Evolutionary conservation across 2,329 filamentous ascomycete species (phyloP).

Genomic region (Fusarium albidum): DNA sequence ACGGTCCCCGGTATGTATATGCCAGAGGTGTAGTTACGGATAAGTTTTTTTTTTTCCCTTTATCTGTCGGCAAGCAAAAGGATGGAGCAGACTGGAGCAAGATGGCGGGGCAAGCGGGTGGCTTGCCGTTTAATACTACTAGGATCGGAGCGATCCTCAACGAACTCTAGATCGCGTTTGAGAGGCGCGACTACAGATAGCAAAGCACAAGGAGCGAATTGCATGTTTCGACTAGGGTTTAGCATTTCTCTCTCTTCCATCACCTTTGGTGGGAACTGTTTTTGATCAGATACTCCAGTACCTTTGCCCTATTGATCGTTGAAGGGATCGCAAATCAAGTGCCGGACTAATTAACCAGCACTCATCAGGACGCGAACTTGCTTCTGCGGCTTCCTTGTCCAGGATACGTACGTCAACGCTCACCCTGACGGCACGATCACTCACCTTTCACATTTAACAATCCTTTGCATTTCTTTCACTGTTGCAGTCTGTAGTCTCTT

Average conservation of each 20-base stretch:
- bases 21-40: neutral
- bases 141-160: slow-evolving; percentile 20
- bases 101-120: slow-evolving; percentile 32
- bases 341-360: slow-evolving; percentile 20
- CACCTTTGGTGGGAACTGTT: no score
- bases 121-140: slow-evolving; percentile 21
- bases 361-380: slow-evolving; percentile 30
- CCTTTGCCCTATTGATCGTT: neutral
- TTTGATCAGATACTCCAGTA: no score
- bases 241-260: no score
- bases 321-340: slow-evolving; percentile 21
- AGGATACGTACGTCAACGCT: slow-evolving; percentile 23
- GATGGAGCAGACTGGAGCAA: slow-evolving; percentile 4
- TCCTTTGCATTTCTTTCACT: neutral
- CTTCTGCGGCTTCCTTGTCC: slow-evolving; percentile 28
- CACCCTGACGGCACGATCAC: neutral
- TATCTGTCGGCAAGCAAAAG: slow-evolving; percentile 1
- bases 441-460: neutral
- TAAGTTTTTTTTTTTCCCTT: slow-evolving; percentile 17
- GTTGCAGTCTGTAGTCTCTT: neutral
- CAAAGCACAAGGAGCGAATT: neutral
- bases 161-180: slow-evolving; percentile 6
- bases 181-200: neutral
- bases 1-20: neutral
- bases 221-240: neutral